Base-by-base conservation (phyloP, 352 stramenopile species). In the Globisporangium alternatum region DNA sequence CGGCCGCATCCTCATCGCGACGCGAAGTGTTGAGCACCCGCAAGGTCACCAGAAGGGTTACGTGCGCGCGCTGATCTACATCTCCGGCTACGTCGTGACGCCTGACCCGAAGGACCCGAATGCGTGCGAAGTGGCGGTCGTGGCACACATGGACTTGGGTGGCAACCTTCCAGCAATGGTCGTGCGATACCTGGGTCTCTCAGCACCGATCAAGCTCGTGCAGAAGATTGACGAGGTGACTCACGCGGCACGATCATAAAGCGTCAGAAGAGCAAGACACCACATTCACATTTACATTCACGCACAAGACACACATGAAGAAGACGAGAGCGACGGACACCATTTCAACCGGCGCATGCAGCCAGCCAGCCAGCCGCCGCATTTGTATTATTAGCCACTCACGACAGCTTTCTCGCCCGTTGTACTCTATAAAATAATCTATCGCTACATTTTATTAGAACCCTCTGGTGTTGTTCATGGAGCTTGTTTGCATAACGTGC, bases 181-280 rank as follows among this genome's bases (percentile, higher is more conserved):
- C 12, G 79, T 94, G 68, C 79, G 81, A 21, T 90, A 89, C 68
- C 65, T 92, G 12, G 85, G 85, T 19, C 72, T 91, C 13, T 90
- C 85, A 22, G 83, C 83, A 5, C 85, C 85, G 2, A 94, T 94
- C 65, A 92, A 94, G 72, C 71, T 94, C 17, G 69, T 94, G n/a
- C 80, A 91, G 58, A 88, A 89, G 75, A 81, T 94, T 39, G 66
- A 73, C 51, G 67, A 81, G 55, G 68, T 84, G 56, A 78, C 66
- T 0, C 41, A 71, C 57, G 54, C 56, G 31, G 61, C 68, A n/a
- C 30, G 51, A 28, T 56, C 51, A 43, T 56, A 41, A 37, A 43
- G 35, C 35, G 35, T 8, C 35, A 37, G 33, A 37, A 7, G 33
- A 37, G 5, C 2, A 37, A 37, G 33, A 37, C 5, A 3, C 33